A percentile compares a stretch with the other conserved stretches of the same genome.
phyloP scores from a whole-genome alignment of 2,329 filamentous ascomycete genomes.

The Cytospora schulzeri region DNA sequence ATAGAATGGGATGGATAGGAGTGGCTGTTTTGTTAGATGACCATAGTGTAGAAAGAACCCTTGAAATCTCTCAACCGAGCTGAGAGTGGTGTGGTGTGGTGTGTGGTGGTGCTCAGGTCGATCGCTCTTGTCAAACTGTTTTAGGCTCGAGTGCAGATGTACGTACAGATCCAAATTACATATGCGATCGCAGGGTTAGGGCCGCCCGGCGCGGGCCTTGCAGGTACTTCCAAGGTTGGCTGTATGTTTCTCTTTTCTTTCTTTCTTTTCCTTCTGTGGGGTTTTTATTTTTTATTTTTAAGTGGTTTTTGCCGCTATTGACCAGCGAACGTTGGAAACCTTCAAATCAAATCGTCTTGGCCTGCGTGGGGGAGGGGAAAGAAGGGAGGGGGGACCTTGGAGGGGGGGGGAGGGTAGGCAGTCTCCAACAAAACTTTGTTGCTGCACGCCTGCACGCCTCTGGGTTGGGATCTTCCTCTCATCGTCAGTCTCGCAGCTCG shows the following conservation, averaged over 20 bases:
- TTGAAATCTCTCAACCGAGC: background rate
- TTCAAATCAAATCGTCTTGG: background rate
- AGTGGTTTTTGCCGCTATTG: background rate
- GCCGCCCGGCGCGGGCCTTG: slow-evolving; percentile 1
- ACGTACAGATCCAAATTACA: slow-evolving; percentile 1
- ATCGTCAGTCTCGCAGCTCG: background rate
- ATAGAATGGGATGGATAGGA: no score
- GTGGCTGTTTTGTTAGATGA: background rate
- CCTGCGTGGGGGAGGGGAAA: background rate
- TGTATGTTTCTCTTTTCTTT: no score
- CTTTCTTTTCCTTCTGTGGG: no score
- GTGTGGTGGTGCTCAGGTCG: background rate
- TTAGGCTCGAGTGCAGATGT: background rate
- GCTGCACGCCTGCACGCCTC: background rate
- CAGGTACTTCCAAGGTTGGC: background rate
- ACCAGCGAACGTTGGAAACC: background rate
- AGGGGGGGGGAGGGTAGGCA: no score
- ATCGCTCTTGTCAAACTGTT: background rate
- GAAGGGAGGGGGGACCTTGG: background rate
- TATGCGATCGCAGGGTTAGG: background rate
- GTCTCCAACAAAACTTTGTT: background rate
- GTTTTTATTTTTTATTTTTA: no score
- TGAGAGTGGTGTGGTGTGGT: background rate
- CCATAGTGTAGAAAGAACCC: background rate
- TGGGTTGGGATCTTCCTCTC: background rate